A percentile compares a stretch with the other conserved stretches of the same genome.
Evolutionary conservation across 371 early-diverging fungal species (phyloP).

Genomic region (Mortierella sp.): DNA sequence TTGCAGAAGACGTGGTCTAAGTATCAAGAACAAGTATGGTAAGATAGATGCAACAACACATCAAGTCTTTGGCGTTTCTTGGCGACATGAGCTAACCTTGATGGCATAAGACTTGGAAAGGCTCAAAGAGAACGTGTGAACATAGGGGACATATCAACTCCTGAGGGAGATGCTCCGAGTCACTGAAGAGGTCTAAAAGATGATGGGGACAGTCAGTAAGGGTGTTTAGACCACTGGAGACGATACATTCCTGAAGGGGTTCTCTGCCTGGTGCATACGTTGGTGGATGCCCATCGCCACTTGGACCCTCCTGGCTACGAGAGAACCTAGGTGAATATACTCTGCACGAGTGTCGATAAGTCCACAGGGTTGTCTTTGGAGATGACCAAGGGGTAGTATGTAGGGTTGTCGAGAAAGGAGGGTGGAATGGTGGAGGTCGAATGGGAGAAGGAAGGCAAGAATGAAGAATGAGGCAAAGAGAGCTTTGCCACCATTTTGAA

Average conservation of each 20-base stretch:
- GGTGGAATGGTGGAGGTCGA: background rate
- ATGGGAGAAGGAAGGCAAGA: background rate
- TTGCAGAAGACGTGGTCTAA: constrained; percentile 50
- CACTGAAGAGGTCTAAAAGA: constrained; percentile 17
- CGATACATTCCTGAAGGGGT: too few species aligned
- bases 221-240: background rate
- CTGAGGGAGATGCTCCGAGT: constrained; percentile 14
- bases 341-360: background rate
- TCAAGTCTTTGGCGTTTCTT: background rate
- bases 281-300: constrained; percentile 27
- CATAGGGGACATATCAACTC: constrained; percentile 34
- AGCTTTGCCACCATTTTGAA: background rate
- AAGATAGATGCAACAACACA: background rate
- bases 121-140: constrained; percentile 23
- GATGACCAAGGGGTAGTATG: background rate
- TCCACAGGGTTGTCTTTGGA: background rate
- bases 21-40: background rate
- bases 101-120: constrained; percentile 32
- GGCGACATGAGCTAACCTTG: constrained; percentile 11
- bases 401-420: background rate
- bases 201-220: too few species aligned
- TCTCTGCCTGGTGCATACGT: constrained; percentile 4
- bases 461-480: background rate
- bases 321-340: too few species aligned
- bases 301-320: too few species aligned